These are phyloP conservation scores for Sugiyamaella smithiae DNA, from an alignment of 805 yeast genomes.

Conservation along the genomic window DNA sequence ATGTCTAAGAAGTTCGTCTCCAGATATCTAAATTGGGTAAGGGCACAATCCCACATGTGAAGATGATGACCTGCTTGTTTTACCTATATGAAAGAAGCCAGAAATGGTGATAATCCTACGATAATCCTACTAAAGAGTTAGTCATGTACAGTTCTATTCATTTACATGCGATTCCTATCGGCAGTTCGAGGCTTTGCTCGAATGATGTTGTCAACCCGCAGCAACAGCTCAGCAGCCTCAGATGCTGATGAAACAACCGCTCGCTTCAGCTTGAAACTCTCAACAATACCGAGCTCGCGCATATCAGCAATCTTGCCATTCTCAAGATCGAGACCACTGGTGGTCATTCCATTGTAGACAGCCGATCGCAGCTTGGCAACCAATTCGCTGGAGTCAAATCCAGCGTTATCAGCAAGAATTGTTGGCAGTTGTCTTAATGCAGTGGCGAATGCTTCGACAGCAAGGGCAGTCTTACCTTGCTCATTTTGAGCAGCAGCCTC, in stretches of 20 bases:
- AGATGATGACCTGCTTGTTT: too few species aligned
- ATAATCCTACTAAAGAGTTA: too few species aligned
- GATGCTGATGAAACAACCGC: slow-evolving; percentile 94
- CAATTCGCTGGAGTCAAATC: slow-evolving; percentile 88
- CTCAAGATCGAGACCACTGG: slow-evolving; percentile 87
- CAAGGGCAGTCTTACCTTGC: slow-evolving; percentile 89
- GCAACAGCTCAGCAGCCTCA: slow-evolving; percentile 96
- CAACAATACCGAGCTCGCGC: slow-evolving; percentile 91
- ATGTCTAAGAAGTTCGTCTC: too few species aligned
- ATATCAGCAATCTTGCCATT: slow-evolving; percentile 86
- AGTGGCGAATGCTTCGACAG: slow-evolving; percentile 90
- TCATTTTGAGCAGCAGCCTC: slow-evolving; percentile 89
- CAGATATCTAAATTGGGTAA: too few species aligned
- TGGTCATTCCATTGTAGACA: slow-evolving; percentile 85
- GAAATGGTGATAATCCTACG: too few species aligned
- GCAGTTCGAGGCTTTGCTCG: slow-evolving; percentile 98
- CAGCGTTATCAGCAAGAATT: slow-evolving; percentile 95
- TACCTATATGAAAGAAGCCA: too few species aligned
- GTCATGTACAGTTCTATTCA: not conserved
- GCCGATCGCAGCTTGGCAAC: slow-evolving; percentile 88
- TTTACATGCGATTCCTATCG: slow-evolving; percentile 54
- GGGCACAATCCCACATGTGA: not conserved
- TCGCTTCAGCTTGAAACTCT: slow-evolving; percentile 83
- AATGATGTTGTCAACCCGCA: slow-evolving; percentile 94
- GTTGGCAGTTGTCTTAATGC: slow-evolving; percentile 95